Base-by-base conservation (phyloP, 805 yeast genomes). In the Kockiozyma suomiensis region DNA sequence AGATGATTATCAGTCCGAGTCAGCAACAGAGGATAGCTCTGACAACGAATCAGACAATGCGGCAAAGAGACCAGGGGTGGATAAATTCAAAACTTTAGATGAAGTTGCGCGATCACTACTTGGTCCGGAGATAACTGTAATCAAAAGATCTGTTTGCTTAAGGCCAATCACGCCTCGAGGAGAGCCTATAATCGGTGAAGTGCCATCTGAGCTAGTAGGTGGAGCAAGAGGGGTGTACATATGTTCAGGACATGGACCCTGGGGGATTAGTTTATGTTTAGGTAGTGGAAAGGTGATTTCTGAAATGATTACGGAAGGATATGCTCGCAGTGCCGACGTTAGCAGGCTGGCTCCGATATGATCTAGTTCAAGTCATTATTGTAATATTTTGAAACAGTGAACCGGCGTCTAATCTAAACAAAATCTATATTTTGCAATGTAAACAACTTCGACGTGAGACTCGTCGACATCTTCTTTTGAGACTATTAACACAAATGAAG, bases 241-340 rank as follows among this genome's bases (percentile, higher is more conserved):
- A 17, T 48, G 59, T 28, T 59, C 90, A n/a, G 96, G 96, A 0
- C 96, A 89, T 73, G 87, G 94, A 1, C 88, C 96, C 71, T 89
- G 96, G 96, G 96, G 96, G 28, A 88, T 89, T 53, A 89, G 88
- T 73, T 88, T 89, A 72, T 92, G 94, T 0, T 93, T 94, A 1
- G 96, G 86, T 3, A 87, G 94, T 0, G 96, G 96, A 13, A 84
- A 87, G 68, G 80, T 89, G 33, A 80, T 89, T 82, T 83, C 92
- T 66, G 96, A 89, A 72, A 66, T 89, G 54, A 73, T 89, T 40
- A 71, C 88, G 38, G 94, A 88, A 54, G 96, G 93, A 12, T 7
- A 30, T 6, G 64, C 56, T 6, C 57, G 60, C 4, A 61, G 66
- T 33, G 66, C 66, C 23, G 63, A 62, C 38, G 41, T 62, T 26